Base-by-base conservation (phyloP, 1,284 basidiomycete species). In the Meira miltonrushii region DNA sequence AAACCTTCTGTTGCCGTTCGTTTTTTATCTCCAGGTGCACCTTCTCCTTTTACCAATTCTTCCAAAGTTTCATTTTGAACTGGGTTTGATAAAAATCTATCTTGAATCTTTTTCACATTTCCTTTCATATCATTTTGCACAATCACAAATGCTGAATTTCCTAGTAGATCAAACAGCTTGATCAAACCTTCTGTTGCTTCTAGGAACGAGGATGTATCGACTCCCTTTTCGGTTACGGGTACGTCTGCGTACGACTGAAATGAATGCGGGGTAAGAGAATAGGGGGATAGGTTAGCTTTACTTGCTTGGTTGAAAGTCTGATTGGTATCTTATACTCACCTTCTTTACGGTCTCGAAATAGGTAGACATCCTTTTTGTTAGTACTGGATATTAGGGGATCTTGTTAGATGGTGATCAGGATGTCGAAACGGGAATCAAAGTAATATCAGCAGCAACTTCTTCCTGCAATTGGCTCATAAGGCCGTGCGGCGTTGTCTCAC, bases 141-240 rank as follows among this genome's bases (percentile, higher is more conserved):
- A 23, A 88, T 83, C 2, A 81, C 70, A 78, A 99, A 97, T 0
- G 93, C 90, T 3, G 88, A 81, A 67, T 89, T 91, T 63, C 89
- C 88, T 53, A 98, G 86, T 21, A 96, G 82, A 82, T 92, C 94
- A 92, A 98, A 96, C 69, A 99, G 82, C 67, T 88, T 87, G 66
- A 94, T 88, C 52, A 99, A 83, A 47, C 91, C 92, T 69, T 90
- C 85, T 2, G 89, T 84, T 9, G 95, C 95, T 74, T 95, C 87
- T 65, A 94, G 83, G 82, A 98, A 99, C 47, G 84, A 82, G 46
- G 85, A 79, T 2, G 95, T 97, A 78, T 96, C 87, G 78, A 98
- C 86, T 67, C 94, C 93, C n/a, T 60, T 49, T 69, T 90, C 87
- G 63, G 88, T 90, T 73, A 91, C 83, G 39, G 88, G 85, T 37